Evolutionary conservation across 768 basidiomycete genomes (phyloP).

Genomic region (Sistotremastrum suecicum): DNA sequence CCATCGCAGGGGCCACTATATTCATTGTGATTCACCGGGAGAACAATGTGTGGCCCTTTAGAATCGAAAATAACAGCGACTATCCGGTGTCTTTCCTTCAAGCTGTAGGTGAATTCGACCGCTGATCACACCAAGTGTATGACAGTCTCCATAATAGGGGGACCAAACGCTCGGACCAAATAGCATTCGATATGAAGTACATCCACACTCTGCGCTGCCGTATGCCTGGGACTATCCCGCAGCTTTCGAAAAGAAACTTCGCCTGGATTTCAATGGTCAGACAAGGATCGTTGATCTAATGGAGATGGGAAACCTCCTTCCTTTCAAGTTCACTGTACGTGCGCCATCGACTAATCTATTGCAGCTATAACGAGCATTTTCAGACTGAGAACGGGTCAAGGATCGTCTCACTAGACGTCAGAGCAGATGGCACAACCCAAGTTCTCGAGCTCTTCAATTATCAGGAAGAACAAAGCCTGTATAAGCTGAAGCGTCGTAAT

Average conservation of each 20-base stretch:
- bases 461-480: slow-evolving; percentile 70
- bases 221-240: slow-evolving; percentile 97
- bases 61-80: slow-evolving; percentile 81
- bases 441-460: slow-evolving; percentile 80
- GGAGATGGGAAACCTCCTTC: slow-evolving; percentile 87
- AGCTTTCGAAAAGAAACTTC: slow-evolving; percentile 63
- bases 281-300: slow-evolving; percentile 72
- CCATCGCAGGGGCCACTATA: slow-evolving; percentile 76
- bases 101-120: slow-evolving; percentile 31
- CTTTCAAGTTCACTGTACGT: slow-evolving; percentile 73
- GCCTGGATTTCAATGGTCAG: slow-evolving; percentile 45
- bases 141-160: slow-evolving; percentile 26
- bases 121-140: neutral
- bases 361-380: neutral
- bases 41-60: slow-evolving; percentile 74
- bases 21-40: slow-evolving; percentile 65
- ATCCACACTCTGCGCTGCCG: slow-evolving; percentile 34
- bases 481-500: slow-evolving; percentile 56
- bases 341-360: neutral
- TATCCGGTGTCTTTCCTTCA: slow-evolving; percentile 57
- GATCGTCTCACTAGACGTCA: slow-evolving; percentile 79
- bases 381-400: slow-evolving; percentile 43
- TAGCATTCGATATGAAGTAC: slow-evolving; percentile 35
- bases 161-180: slow-evolving; percentile 25
- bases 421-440: slow-evolving; percentile 78